Evolutionary conservation across 192 early-diverging fungal genomes (phyloP), one percentile per base, ranked within the genome.

Genomic region (Polychytrium aggregatum): DNA sequence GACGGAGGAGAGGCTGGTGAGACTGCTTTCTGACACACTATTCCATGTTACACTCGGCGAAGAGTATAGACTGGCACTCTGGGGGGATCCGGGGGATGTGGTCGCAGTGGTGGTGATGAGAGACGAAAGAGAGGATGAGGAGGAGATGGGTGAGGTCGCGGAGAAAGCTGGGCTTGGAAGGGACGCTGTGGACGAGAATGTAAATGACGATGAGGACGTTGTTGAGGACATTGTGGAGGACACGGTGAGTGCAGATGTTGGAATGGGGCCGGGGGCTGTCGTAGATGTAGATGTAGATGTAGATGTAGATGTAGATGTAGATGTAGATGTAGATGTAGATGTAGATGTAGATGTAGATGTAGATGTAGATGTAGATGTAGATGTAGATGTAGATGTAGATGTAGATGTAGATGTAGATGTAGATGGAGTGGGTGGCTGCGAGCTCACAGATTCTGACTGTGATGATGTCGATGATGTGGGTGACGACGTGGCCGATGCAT

Each of bases 251-350:
- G 28, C 13, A 50, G 25, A 27, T 26, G 37, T 34, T 50, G 25
- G 36, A 36, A 48, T 36, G n/a, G n/a, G n/a, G n/a, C n/a, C n/a
- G n/a, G n/a, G 18, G 44, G 33, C 5, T 46, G 45, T 31, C 17
- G n/a, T n/a, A n/a, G n/a, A n/a, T n/a, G n/a, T n/a, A n/a, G n/a
- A n/a, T n/a, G n/a, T n/a, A n/a, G n/a, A n/a, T n/a, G n/a, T n/a
- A n/a, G n/a, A n/a, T n/a, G n/a, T n/a, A n/a, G n/a, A n/a, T n/a
- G n/a, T n/a, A n/a, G n/a, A n/a, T n/a, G n/a, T n/a, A n/a, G n/a
- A n/a, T n/a, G n/a, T n/a, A n/a, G n/a, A n/a, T n/a, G n/a, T n/a
- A n/a, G n/a, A n/a, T n/a, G n/a, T n/a, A n/a, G n/a, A n/a, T n/a
- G n/a, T n/a, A n/a, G n/a, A n/a, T n/a, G n/a, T n/a, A n/a, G n/a